Conservation (phyloP, 768 basidiomycete species). For the Pleurotus eryngii region DNA sequence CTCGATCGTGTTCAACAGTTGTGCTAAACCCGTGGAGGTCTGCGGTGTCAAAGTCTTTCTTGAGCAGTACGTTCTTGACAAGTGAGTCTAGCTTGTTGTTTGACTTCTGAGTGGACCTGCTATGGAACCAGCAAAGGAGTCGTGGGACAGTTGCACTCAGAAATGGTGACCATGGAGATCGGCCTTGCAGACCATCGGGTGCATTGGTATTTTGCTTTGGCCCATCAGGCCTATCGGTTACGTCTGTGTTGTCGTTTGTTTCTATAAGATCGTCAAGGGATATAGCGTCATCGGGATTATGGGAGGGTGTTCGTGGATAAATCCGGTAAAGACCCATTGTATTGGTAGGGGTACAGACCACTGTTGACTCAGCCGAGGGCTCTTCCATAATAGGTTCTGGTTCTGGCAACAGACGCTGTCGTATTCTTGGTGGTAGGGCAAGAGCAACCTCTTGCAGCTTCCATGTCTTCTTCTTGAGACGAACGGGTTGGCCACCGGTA, state of each 20-base stretch:
- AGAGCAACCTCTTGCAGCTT: not conserved
- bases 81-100: constrained; percentile 22
- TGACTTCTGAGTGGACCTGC: constrained; percentile 24
- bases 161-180: constrained; percentile 18
- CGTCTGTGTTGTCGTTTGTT: not conserved
- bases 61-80: constrained; percentile 20
- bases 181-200: not conserved
- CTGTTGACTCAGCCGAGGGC: not conserved
- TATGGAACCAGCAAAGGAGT: constrained; percentile 30
- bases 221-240: too few relatives aligned
- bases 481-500: not conserved
- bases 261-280: constrained; percentile 15
- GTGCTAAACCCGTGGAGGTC: constrained; percentile 17
- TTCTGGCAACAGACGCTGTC: not conserved
- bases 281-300: constrained; percentile 1
- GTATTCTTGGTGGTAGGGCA: not conserved
- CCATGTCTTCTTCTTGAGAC: not conserved
- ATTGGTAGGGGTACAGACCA: constrained; percentile 6
- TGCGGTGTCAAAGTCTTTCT: constrained; percentile 17
- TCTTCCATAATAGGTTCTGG: not conserved
- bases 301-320: not conserved
- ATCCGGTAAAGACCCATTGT: constrained; percentile 1
- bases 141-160: constrained; percentile 20
- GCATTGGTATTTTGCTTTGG: too few relatives aligned
- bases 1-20: constrained; percentile 12